Conservation (phyloP, 306 rosid species). For the Acacia melanoxylon region DNA sequence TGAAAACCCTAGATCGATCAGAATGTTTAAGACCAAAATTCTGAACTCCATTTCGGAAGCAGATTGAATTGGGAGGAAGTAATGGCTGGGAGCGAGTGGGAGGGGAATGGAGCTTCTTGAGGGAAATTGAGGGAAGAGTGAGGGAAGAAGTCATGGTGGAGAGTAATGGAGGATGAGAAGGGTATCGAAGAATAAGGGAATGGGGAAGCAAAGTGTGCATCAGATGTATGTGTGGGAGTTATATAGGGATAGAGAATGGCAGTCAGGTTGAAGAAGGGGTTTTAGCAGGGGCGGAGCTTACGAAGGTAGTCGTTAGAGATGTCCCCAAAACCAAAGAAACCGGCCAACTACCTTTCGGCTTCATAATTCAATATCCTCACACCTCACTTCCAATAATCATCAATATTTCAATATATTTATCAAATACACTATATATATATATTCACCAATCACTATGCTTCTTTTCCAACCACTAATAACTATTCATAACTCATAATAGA, state of each 20-base stretch:
- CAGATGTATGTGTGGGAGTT: not conserved
- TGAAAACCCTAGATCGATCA: slow-evolving; percentile 72
- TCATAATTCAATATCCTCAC: not conserved
- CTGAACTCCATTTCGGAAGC: slow-evolving; percentile 40
- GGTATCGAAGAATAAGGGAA: slow-evolving; percentile 37
- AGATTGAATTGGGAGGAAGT: slow-evolving; percentile 31
- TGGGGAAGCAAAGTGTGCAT: slow-evolving; percentile 42
- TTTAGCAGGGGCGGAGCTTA: slow-evolving; percentile 52
- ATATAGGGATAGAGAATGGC: not conserved
- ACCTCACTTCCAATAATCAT: not conserved
- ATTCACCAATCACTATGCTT: too few relatives aligned
- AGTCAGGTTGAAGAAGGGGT: slow-evolving; percentile 4
- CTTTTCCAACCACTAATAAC: too few relatives aligned
- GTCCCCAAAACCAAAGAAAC: slow-evolving; percentile 42
- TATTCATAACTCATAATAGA: too few relatives aligned
- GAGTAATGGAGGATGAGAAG: slow-evolving; percentile 30
- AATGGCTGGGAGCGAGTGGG: slow-evolving; percentile 28
- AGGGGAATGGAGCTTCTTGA: slow-evolving; percentile 39
- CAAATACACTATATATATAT: too few relatives aligned
- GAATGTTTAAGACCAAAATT: slow-evolving; percentile 28
- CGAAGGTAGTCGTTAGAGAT: slow-evolving; percentile 40
- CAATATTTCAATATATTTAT: too few relatives aligned
- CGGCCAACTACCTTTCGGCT: slow-evolving; percentile 38
- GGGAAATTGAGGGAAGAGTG: slow-evolving; percentile 50
- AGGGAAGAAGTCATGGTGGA: slow-evolving; percentile 55